Conservation (phyloP, 768 basidiomycete genomes). For the Trametes villosa region DNA sequence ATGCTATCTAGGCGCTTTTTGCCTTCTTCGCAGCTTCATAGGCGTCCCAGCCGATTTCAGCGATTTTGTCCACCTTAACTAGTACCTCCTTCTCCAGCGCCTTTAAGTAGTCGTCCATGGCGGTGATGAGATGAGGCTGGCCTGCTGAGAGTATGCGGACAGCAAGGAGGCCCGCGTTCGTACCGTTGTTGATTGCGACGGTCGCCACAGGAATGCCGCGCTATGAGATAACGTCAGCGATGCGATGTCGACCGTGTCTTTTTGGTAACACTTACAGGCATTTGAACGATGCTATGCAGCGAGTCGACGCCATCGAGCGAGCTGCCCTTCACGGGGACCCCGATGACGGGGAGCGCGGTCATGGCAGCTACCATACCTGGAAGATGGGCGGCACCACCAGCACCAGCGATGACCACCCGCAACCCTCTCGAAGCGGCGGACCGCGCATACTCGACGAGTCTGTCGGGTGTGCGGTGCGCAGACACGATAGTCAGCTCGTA, state of each 20-base stretch:
- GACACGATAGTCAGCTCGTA: slow-evolving; percentile 97
- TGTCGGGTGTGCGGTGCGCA: slow-evolving; percentile 91
- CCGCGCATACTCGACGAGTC: slow-evolving; percentile 82
- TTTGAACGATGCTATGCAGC: slow-evolving; percentile 97
- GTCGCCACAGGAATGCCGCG: slow-evolving; percentile 97
- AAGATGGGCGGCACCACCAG: slow-evolving; percentile 97
- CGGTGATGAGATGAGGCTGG: slow-evolving; percentile 62
- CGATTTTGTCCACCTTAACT: slow-evolving; percentile 75
- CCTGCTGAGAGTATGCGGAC: slow-evolving; percentile 85
- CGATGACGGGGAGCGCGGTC: slow-evolving; percentile 90
- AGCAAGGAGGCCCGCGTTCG: slow-evolving; percentile 91
- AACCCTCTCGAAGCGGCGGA: slow-evolving; percentile 70
- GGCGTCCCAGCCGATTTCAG: slow-evolving; percentile 81
- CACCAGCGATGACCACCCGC: slow-evolving; percentile 87
- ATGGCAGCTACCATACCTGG: slow-evolving; percentile 98
- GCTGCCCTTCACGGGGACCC: slow-evolving; percentile 96
- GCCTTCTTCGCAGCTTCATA: slow-evolving; percentile 16
- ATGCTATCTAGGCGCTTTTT: background rate
- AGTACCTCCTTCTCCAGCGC: slow-evolving; percentile 75
- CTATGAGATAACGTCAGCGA: slow-evolving; percentile 44
- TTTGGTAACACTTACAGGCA: slow-evolving; percentile 75
- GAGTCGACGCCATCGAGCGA: slow-evolving; percentile 95
- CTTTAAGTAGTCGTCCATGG: slow-evolving; percentile 77
- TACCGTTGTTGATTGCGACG: slow-evolving; percentile 94
- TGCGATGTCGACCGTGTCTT: too few relatives aligned